Evolutionary conservation across 2,329 filamentous ascomycete species (phyloP).

Genomic region (Diplodia scrobiculata): DNA sequence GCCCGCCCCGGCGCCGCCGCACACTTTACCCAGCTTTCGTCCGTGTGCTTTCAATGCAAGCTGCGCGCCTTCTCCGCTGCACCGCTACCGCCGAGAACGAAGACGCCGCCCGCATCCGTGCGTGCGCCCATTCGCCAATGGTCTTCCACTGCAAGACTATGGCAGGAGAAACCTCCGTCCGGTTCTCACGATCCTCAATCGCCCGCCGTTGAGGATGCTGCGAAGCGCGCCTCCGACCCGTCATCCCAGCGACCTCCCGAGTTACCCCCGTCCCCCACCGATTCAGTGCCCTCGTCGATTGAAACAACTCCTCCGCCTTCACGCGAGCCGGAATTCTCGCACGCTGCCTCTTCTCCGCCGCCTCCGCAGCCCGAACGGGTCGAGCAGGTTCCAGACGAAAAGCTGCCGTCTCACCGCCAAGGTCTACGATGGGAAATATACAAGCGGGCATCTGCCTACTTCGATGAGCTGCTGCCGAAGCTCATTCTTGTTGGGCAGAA

Average conservation of each 20-base stretch:
- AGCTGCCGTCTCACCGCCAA: slow-evolving; percentile 58
- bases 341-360: neutral
- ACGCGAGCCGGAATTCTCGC: neutral
- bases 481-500: slow-evolving; percentile 82
- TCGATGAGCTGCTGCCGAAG: slow-evolving; percentile 87
- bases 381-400: slow-evolving; percentile 42
- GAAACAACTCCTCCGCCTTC: neutral
- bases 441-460: slow-evolving; percentile 68
- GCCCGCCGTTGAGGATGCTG: slow-evolving; percentile 8
- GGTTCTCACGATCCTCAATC: slow-evolving; percentile 5
- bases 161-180: slow-evolving; percentile 10
- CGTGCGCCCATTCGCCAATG: neutral
- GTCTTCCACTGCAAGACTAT: slow-evolving; percentile 8
- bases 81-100: slow-evolving; percentile 1
- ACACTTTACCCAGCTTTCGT: slow-evolving; percentile 22
- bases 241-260: slow-evolving; percentile 3
- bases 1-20: slow-evolving; percentile 18
- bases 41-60: slow-evolving; percentile 40
- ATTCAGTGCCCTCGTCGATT: neutral
- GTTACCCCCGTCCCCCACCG: slow-evolving; percentile 2
- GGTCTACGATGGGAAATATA: slow-evolving; percentile 59
- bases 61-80: slow-evolving; percentile 35
- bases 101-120: neutral
- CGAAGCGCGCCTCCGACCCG: slow-evolving; percentile 7
- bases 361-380: slow-evolving; percentile 34